Evolutionary conservation across 176 grass and related monocot species (phyloP).

Genomic region (Eleusine indica): DNA sequence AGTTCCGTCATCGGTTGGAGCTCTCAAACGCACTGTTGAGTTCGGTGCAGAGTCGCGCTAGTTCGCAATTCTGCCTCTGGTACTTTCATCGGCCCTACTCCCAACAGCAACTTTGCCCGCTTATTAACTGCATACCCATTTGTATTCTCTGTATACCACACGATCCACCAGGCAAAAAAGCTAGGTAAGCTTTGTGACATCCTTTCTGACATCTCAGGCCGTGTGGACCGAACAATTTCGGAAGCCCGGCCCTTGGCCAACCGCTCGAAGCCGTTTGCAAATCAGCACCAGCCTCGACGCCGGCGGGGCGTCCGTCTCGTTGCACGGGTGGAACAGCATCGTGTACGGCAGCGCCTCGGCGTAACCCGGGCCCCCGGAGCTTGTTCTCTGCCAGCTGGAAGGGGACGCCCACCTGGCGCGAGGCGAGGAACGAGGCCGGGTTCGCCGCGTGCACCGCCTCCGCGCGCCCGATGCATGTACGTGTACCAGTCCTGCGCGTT

Average conservation of each 20-base stretch:
- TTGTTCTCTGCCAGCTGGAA: slow-evolving; percentile 43
- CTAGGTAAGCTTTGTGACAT: too few relatives aligned
- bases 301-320: slow-evolving; percentile 44
- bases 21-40: background rate
- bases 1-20: background rate
- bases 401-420: slow-evolving; percentile 38
- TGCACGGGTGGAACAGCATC: slow-evolving; percentile 66
- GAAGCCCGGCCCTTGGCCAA: too few relatives aligned
- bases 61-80: background rate
- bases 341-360: slow-evolving; percentile 37
- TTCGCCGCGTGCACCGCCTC: slow-evolving; percentile 72
- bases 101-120: background rate
- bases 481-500: slow-evolving; percentile 69
- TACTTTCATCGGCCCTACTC: background rate
- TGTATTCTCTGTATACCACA: too few relatives aligned
- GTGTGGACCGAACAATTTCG: too few relatives aligned
- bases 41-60: background rate
- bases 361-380: slow-evolving; percentile 60
- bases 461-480: slow-evolving; percentile 65
- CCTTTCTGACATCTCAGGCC: too few relatives aligned
- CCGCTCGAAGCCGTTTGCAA: too few relatives aligned
- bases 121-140: background rate
- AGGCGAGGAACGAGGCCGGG: slow-evolving; percentile 39
- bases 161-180: too few relatives aligned
- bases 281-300: slow-evolving; percentile 38